These are phyloP conservation scores for Sordariomycetes sp. DNA, from an alignment of 2,329 filamentous ascomycete species.

Conservation along the genomic window DNA sequence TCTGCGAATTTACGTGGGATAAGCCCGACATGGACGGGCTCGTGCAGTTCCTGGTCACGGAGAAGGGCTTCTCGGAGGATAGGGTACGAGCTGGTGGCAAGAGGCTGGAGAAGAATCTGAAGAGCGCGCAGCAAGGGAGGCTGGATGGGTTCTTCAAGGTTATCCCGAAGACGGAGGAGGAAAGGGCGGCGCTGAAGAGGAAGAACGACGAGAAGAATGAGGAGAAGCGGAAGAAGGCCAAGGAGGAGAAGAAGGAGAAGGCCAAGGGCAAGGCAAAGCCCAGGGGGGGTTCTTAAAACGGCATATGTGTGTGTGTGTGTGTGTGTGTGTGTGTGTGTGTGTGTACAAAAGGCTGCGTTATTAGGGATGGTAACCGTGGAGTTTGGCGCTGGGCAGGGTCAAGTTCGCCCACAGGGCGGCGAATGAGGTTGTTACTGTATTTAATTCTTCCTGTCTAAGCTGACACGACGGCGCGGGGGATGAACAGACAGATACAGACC, in stretches of 20 bases:
- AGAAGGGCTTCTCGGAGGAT: conserved; percentile 97
- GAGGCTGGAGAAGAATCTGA: conserved; percentile 79
- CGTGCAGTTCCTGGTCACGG: conserved; percentile 77
- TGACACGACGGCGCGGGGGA: too few species aligned
- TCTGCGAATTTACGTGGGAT: conserved; percentile 98
- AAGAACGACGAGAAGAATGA: conserved; percentile 90
- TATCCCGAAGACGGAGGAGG: conserved; percentile 73
- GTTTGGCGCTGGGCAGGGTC: too few species aligned
- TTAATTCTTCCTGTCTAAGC: too few species aligned
- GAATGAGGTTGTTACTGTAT: too few species aligned
- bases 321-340: too few species aligned
- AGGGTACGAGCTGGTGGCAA: conserved; percentile 71
- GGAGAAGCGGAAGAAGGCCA: conserved; percentile 89
- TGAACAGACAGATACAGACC: too few species aligned
- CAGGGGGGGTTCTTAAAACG: conserved; percentile 28
- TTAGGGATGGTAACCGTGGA: too few species aligned
- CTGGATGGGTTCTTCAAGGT: conserved; percentile 97
- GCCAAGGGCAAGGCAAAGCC: conserved; percentile 84
- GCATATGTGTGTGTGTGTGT: too few species aligned
- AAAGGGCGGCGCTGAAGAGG: conserved; percentile 78
- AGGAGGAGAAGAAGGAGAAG: conserved; percentile 92
- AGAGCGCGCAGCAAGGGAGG: conserved; percentile 80
- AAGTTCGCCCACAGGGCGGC: too few species aligned
- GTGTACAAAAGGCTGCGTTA: too few species aligned
- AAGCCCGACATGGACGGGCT: conserved; percentile 83